Evolutionary conservation across 1,284 basidiomycete genomes (phyloP).

Genomic region (Xerocomus amazonicus): DNA sequence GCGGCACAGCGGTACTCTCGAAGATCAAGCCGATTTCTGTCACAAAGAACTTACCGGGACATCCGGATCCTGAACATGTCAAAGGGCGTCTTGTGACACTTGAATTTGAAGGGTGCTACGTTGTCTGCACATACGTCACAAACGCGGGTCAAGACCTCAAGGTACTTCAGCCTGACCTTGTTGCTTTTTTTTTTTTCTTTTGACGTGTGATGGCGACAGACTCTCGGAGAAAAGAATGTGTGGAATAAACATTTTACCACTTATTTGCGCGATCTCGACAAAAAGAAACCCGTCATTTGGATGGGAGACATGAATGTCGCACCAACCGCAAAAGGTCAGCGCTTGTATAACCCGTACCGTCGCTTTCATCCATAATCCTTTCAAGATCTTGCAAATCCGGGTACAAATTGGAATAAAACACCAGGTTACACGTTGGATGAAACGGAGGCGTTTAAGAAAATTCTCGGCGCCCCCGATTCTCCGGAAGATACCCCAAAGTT

Average conservation of each 20-base stretch:
- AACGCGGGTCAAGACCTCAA: slow-evolving; percentile 82
- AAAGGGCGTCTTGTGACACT: slow-evolving; percentile 80
- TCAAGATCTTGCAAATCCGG: slow-evolving; percentile 63
- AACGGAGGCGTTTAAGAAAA: slow-evolving; percentile 64
- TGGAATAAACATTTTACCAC: slow-evolving; percentile 76
- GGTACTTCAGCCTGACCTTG: slow-evolving; percentile 37
- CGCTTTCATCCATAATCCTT: background rate
- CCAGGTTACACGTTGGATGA: slow-evolving; percentile 80
- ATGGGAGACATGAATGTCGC: slow-evolving; percentile 88
- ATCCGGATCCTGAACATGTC: slow-evolving; percentile 57
- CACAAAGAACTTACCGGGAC: slow-evolving; percentile 64
- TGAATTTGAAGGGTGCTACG: slow-evolving; percentile 69
- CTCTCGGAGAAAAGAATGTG: slow-evolving; percentile 64
- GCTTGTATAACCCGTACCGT: background rate
- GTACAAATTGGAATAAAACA: slow-evolving; percentile 76
- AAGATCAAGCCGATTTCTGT: slow-evolving; percentile 74
- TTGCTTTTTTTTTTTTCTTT: background rate
- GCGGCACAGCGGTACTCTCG: slow-evolving; percentile 78
- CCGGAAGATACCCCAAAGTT: slow-evolving; percentile 46
- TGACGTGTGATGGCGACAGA: slow-evolving; percentile 40
- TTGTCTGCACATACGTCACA: slow-evolving; percentile 85
- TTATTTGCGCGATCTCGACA: slow-evolving; percentile 70
- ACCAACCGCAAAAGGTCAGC: slow-evolving; percentile 62
- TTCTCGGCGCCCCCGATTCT: slow-evolving; percentile 47
- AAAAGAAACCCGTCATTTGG: slow-evolving; percentile 84